Base-by-base conservation (phyloP, 2,329 filamentous ascomycete genomes). In the Trichoderma sp. region DNA sequence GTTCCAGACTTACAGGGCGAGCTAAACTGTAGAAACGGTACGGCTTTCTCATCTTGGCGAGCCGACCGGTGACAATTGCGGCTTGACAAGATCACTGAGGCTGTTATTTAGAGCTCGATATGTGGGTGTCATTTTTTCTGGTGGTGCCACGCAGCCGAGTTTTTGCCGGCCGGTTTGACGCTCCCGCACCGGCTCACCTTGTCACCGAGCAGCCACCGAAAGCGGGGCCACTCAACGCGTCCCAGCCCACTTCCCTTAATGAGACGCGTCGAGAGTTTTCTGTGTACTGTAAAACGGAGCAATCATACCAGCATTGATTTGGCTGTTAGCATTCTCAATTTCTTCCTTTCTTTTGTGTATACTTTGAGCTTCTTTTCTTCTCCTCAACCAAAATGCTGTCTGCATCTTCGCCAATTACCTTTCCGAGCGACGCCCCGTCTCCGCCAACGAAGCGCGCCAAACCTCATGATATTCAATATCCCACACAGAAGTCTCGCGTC, bases 11-110 rank as follows among this genome's bases (percentile, higher is more conserved):
- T 83, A 92, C 90, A 71, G 87, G 83, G 76, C 85, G 84, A 77
- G 85, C 88, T 68, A 93, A 83, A 76, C 85, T 87, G 80, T 92
- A 89, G 74, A 89, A 91, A 77, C 87, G 86, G 68, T 73, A 72
- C 75, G 87, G 82, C 78, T 84, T 83, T 75, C 87, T 84, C 83
- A 85, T 84, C 65, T 78, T 82, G 79, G 72, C 73, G 71, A 73
- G 72, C 72, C 78, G 58, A 48, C 68, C 64, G 25, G 52, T 25
- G 68, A 67, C 68, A 67, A 64, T 64, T 58, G 64, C 57, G 25
- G 64, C 63, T 68, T 68, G 59, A 58, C 52, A 27, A 42, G 52
- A 60, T 68, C 42, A 57, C 60, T 53, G 56, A 63, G 48, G 39
- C 54, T 56, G 63, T 56, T 57, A 5, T 57, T 56, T 56, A 65